These are phyloP conservation scores for Tetrastigma voinierianum DNA, from an alignment of 164 flowering plant genomes.

Conservation along the genomic window DNA sequence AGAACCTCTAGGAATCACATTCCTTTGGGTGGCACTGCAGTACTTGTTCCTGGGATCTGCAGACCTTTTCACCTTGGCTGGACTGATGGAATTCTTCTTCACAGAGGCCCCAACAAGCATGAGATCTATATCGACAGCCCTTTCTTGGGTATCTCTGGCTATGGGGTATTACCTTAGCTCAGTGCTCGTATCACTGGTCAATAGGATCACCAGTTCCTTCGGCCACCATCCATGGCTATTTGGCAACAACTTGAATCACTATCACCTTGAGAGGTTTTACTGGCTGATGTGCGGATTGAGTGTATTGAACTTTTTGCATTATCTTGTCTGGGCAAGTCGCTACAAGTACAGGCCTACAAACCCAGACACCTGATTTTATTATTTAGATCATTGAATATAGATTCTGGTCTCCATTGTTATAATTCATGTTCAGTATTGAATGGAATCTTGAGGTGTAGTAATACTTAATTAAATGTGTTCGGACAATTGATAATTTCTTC, in stretches of 20 bases:
- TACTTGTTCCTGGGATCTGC: slow-evolving; percentile 87
- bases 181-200: slow-evolving; percentile 63
- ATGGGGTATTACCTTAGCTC: slow-evolving; percentile 90
- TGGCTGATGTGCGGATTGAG: slow-evolving; percentile 73
- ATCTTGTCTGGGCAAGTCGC: slow-evolving; percentile 64
- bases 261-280: slow-evolving; percentile 78
- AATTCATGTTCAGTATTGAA: no score
- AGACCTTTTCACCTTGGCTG: slow-evolving; percentile 84
- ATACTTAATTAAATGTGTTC: no score
- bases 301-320: slow-evolving; percentile 67
- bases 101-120: slow-evolving; percentile 80
- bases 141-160: slow-evolving; percentile 79
- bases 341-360: slow-evolving; percentile 52
- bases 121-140: slow-evolving; percentile 85
- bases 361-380: no score
- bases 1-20: slow-evolving; percentile 61
- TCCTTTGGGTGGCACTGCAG: slow-evolving; percentile 80
- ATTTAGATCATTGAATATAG: no score
- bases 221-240: slow-evolving; percentile 58
- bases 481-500: no score
- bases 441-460: no score
- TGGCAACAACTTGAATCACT: slow-evolving; percentile 66
- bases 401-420: no score
- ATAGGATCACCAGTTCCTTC: slow-evolving; percentile 34
- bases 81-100: slow-evolving; percentile 87